Evolutionary conservation across 345 rosid genomes (phyloP), one percentile per base, ranked within the genome.

Genomic region (Sonneratia caseolaris): DNA sequence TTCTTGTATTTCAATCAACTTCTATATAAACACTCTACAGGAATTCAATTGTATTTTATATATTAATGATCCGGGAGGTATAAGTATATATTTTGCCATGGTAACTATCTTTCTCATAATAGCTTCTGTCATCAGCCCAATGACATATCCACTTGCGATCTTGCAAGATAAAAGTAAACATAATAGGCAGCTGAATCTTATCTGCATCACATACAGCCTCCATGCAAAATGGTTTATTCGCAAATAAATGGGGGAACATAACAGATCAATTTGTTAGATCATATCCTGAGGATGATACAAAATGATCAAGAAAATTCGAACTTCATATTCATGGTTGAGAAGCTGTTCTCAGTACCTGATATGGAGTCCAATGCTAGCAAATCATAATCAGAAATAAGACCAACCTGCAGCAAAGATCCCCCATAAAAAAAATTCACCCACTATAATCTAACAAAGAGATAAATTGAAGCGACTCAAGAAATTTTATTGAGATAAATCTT

Each of bases 371-470:
- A 78, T 37, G 96, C 97, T 76, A 91, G 71, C 83, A 91, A 83
- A 81, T 94, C 98, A 80, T 94, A 91, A 81, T 91, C 97, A 38
- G 98, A 94, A 79, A 90, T 95, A 75, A 94, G 89, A 77, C 98
- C 98, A 79, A 91, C 97, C 97, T 94, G 84, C 82, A 84, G 72
- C 75, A 72, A 68, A 76, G 74, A 75, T 68, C 49, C 42, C 37
- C 70, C 47, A 55, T 71, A 22, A 42, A 42, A 40, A 79, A 71
- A 24, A 66, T 72, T 75, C 4, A 64, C 36, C 37, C 15, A 40
- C 49, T 57, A 64, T 6, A 22, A 37, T 3, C 42, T 40, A 38
- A 62, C 5, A n/a, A 27, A 7, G 4, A 27, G 38, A 24, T 11
- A 35, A 62, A 11, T 27, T 2, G 27, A 53, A 13, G 36, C 64